Conservation (phyloP, 805 yeast genomes). For the Metschnikowia picachoensis region DNA sequence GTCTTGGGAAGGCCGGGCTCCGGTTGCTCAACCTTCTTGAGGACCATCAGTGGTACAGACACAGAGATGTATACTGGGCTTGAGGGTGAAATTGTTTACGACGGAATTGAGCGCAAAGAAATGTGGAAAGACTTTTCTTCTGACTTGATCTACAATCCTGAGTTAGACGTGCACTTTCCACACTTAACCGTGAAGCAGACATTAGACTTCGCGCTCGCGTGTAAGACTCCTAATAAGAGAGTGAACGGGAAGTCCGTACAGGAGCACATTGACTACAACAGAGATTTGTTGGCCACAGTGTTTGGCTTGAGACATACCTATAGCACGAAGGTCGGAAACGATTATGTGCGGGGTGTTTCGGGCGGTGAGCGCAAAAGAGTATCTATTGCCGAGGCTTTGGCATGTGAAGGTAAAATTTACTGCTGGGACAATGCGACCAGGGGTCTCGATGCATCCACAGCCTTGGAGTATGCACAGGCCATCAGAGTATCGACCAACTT, state of each 20-base stretch:
- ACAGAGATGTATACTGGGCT: slow-evolving; percentile 22
- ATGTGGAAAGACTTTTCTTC: slow-evolving; percentile 56
- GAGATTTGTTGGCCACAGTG: slow-evolving; percentile 27
- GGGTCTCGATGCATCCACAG: slow-evolving; percentile 33
- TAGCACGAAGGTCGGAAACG: slow-evolving; percentile 31
- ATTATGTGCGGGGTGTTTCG: slow-evolving; percentile 41
- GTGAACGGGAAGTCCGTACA: slow-evolving; percentile 43
- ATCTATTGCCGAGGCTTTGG: slow-evolving; percentile 28
- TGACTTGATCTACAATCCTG: slow-evolving; percentile 56
- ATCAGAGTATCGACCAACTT: slow-evolving; percentile 25
- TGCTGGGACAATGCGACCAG: slow-evolving; percentile 35
- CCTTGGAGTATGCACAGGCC: slow-evolving; percentile 29
- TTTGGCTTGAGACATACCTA: slow-evolving; percentile 30
- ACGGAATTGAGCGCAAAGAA: slow-evolving; percentile 54
- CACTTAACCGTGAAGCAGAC: slow-evolving; percentile 74
- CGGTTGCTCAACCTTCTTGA: slow-evolving; percentile 40
- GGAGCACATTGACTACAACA: slow-evolving; percentile 40
- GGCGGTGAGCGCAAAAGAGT: slow-evolving; percentile 35
- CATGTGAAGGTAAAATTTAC: slow-evolving; percentile 20
- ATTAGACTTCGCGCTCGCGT: slow-evolving; percentile 62
- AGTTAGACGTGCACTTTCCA: slow-evolving; percentile 72
- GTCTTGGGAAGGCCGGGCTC: slow-evolving; percentile 36
- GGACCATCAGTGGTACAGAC: slow-evolving; percentile 28
- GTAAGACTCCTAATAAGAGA: slow-evolving; percentile 60
- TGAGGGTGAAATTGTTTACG: slow-evolving; percentile 45